Percentiles rank a stretch among this genome's conserved stretches.
These are phyloP conservation scores for Paramecium sonneborni DNA, from an alignment of 73 alveolate genomes.

Conservation along the genomic window DNA sequence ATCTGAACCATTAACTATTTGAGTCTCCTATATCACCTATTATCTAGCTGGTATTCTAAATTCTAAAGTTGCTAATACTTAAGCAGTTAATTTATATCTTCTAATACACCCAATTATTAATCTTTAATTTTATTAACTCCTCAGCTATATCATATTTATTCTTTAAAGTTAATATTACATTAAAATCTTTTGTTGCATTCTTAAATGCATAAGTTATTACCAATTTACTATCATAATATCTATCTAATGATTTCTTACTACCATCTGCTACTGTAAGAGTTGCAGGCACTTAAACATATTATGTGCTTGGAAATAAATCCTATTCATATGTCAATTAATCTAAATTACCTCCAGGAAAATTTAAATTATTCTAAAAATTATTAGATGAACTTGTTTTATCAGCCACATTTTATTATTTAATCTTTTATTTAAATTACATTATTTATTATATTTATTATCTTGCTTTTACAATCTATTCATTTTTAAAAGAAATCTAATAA, in stretches of 20 bases:
- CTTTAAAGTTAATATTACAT: conserved; percentile 78
- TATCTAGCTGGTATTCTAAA: conserved; percentile 96
- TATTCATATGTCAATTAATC: conserved; percentile 46
- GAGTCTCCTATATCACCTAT: conserved; percentile 91
- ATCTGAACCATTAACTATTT: conserved; percentile 94
- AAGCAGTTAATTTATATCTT: conserved; percentile 88
- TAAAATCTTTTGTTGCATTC: conserved; percentile 84
- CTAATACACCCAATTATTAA: too few relatives aligned
- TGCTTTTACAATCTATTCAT: conserved; percentile 50
- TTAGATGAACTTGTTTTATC: conserved; percentile 50
- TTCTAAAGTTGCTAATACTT: conserved; percentile 95
- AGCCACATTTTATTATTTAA: conserved; percentile 51
- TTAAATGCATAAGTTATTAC: conserved; percentile 71
- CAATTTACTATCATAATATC: conserved; percentile 57
- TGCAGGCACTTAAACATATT: conserved; percentile 39
- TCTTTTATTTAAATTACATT: conserved; percentile 36
- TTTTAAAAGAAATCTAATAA: conserved; percentile 49
- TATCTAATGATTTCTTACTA: conserved; percentile 34
- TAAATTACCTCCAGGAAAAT: conserved; percentile 59
- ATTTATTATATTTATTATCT: conserved; percentile 53
- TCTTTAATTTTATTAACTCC: too few relatives aligned
- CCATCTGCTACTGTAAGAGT: conserved; percentile 47
- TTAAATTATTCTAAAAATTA: neutral
- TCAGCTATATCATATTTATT: conserved; percentile 91
- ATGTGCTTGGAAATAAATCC: conserved; percentile 56